These are phyloP conservation scores for Pichia nanzhaoensis DNA, from an alignment of 805 yeast species.

Conservation along the genomic window DNA sequence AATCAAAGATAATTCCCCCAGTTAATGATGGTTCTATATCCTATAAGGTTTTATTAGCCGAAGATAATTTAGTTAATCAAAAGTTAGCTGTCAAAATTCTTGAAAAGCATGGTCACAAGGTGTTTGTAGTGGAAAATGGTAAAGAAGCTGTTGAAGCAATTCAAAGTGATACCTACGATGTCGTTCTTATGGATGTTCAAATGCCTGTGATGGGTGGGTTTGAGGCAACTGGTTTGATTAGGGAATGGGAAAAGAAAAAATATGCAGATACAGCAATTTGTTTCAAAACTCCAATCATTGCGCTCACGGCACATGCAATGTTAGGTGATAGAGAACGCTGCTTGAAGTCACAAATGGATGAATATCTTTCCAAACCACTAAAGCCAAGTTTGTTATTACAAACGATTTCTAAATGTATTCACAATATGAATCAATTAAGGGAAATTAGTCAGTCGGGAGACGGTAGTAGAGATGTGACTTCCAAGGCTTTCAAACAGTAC, in stretches of 20 bases:
- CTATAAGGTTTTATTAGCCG: slow-evolving; percentile 72
- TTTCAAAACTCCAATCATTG: slow-evolving; percentile 80
- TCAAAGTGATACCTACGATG: slow-evolving; percentile 61
- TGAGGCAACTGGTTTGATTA: slow-evolving; percentile 79
- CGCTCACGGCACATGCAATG: slow-evolving; percentile 92
- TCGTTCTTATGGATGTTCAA: slow-evolving; percentile 87
- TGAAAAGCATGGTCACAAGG: slow-evolving; percentile 80
- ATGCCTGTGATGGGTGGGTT: slow-evolving; percentile 97
- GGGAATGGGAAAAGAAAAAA: slow-evolving; percentile 83
- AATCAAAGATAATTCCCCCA: slow-evolving; percentile 72
- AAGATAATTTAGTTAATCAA: slow-evolving; percentile 82
- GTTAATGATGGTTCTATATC: slow-evolving; percentile 73
- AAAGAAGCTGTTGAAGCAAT: slow-evolving; percentile 75
- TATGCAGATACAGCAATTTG: slow-evolving; percentile 58
- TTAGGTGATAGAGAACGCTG: slow-evolving; percentile 86
- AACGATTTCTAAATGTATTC: slow-evolving; percentile 79
- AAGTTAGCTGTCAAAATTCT: slow-evolving; percentile 79
- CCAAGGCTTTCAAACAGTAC: slow-evolving; percentile 8
- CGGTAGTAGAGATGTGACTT: slow-evolving; percentile 1
- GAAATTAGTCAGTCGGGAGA: slow-evolving; percentile 28
- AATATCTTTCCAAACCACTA: slow-evolving; percentile 79
- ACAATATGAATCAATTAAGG: slow-evolving; percentile 55
- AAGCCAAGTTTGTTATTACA: slow-evolving; percentile 78
- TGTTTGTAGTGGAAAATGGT: slow-evolving; percentile 83
- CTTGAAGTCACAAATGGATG: slow-evolving; percentile 87